phyloP scores from a whole-genome alignment of 2,329 filamentous ascomycete species.

The Colletotrichum melonis region DNA sequence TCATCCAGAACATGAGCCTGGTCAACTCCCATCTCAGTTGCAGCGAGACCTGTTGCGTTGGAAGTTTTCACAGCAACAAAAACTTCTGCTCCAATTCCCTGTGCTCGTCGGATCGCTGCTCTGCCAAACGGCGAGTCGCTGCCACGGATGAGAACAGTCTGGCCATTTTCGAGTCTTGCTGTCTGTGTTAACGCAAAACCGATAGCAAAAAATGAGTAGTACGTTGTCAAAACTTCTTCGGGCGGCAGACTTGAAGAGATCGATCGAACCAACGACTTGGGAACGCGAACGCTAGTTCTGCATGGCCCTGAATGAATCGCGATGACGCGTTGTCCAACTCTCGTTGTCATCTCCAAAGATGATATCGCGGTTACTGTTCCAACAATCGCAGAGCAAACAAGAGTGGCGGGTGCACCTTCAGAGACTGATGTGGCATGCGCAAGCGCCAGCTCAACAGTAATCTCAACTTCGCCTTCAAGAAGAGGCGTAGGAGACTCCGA shows the following conservation, averaged over 20 bases:
- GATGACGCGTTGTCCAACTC: neutral
- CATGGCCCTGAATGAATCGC: neutral
- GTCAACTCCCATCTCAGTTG: slow-evolving; percentile 51
- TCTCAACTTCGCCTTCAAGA: neutral
- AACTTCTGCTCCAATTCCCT: slow-evolving; percentile 43
- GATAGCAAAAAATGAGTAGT: neutral
- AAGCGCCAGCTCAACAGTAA: neutral
- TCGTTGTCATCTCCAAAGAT: neutral
- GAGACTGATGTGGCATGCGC: neutral
- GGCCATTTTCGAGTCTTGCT: slow-evolving; percentile 42
- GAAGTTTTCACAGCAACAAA: slow-evolving; percentile 42
- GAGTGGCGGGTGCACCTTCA: too few relatives aligned
- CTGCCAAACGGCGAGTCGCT: slow-evolving; percentile 49
- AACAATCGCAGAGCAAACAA: too few relatives aligned
- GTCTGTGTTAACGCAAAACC: slow-evolving; percentile 41
- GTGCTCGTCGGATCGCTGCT: slow-evolving; percentile 45
- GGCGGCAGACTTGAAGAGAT: neutral
- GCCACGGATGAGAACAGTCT: slow-evolving; percentile 49
- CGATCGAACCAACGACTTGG: neutral
- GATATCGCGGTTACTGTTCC: neutral
- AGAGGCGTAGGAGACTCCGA: neutral
- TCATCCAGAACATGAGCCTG: slow-evolving; percentile 45
- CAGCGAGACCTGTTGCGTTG: slow-evolving; percentile 46
- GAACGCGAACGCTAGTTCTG: neutral
- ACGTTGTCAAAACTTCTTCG: neutral